A percentile compares a stretch with the other conserved stretches of the same genome.
Evolutionary conservation across 345 rosid species (phyloP).

Genomic region (Brassica rapa): DNA sequence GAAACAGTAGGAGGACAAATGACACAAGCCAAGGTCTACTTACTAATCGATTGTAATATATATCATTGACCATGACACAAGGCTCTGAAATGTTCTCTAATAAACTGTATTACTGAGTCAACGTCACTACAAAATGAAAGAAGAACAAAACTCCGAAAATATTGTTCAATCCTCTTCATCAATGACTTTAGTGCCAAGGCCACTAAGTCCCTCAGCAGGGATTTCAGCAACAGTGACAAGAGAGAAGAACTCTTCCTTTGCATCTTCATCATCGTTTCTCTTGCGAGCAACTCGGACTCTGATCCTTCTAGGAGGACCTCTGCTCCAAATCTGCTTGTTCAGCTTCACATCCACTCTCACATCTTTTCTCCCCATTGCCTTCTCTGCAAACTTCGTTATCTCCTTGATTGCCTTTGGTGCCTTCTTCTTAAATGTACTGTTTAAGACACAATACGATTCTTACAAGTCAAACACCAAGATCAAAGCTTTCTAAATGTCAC

Average conservation of each 20-base stretch:
- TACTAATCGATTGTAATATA: too few relatives aligned
- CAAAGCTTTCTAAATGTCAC: not conserved
- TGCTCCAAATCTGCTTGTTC: conserved; percentile 72
- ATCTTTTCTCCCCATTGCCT: conserved; percentile 51
- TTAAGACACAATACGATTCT: not conserved
- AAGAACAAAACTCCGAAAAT: too few relatives aligned
- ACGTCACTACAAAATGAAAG: too few relatives aligned
- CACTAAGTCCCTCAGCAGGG: too few relatives aligned
- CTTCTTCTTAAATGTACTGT: conserved; percentile 72
- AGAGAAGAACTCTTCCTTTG: conserved; percentile 68
- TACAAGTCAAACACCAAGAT: not conserved
- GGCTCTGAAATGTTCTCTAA: not conserved
- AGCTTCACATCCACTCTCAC: conserved; percentile 50
- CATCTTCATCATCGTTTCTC: conserved; percentile 72
- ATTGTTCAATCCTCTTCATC: too few relatives aligned
- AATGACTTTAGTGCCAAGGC: too few relatives aligned
- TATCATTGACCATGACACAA: not conserved
- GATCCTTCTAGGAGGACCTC: conserved; percentile 65
- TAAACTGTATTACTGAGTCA: too few relatives aligned
- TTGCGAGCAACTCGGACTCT: conserved; percentile 61
- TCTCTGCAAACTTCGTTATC: conserved; percentile 63
- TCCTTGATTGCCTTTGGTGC: conserved; percentile 77
- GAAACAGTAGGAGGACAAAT: too few relatives aligned
- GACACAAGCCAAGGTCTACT: too few relatives aligned
- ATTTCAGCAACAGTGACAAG: conserved; percentile 61